Conservation (phyloP, 768 basidiomycete species). For the Boletus fagicola region DNA sequence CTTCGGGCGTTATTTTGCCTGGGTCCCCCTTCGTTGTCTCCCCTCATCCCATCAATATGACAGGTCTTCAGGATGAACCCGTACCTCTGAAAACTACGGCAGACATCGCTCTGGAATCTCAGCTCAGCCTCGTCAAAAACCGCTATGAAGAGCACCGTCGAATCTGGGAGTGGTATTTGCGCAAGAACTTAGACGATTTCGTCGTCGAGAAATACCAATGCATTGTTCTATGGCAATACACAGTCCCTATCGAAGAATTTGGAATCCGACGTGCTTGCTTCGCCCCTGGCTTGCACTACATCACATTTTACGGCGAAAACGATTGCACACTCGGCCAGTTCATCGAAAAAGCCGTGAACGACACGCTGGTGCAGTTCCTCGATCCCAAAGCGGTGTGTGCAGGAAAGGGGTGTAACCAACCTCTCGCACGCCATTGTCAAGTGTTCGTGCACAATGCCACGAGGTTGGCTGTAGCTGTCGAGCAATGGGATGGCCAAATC, state of each 20-base stretch:
- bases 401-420: conserved; percentile 81
- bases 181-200: conserved; percentile 83
- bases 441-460: conserved; percentile 91
- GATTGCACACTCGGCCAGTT: conserved; percentile 92
- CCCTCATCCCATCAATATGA: conserved; percentile 28
- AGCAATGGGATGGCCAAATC: conserved; percentile 83
- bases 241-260: conserved; percentile 69
- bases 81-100: conserved; percentile 52
- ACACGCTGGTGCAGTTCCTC: conserved; percentile 64
- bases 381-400: conserved; percentile 77
- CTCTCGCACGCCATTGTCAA: conserved; percentile 79
- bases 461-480: conserved; percentile 78
- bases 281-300: conserved; percentile 66
- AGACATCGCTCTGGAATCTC: conserved; percentile 76
- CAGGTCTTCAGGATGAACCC: conserved; percentile 40
- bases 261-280: conserved; percentile 73
- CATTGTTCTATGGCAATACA: conserved; percentile 77
- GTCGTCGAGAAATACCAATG: conserved; percentile 92
- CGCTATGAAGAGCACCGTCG: conserved; percentile 85
- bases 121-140: conserved; percentile 65
- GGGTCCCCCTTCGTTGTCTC: conserved; percentile 34
- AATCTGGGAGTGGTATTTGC: conserved; percentile 94
- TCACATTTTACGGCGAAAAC: conserved; percentile 90
- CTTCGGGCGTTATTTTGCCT: conserved; percentile 28
- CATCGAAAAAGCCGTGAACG: conserved; percentile 75